These are phyloP conservation scores for Neocallimastix lanati DNA, from an alignment of 192 early-diverging fungal species.

Conservation along the genomic window DNA sequence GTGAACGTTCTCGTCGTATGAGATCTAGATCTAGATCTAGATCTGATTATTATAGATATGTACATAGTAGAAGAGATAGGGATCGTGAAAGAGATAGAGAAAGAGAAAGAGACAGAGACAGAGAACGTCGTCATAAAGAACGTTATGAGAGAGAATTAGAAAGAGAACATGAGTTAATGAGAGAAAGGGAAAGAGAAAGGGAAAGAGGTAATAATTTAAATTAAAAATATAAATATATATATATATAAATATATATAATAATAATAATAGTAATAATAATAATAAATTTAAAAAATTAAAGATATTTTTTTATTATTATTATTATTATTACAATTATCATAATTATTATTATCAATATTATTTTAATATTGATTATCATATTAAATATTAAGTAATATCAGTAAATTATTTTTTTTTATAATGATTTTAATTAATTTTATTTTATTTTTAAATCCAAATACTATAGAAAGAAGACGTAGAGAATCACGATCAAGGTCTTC, in stretches of 20 bases:
- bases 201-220: slow-evolving; percentile 8
- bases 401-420: no score
- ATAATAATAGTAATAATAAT: no score
- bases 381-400: no score
- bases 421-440: no score
- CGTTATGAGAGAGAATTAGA: slow-evolving; percentile 15
- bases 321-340: no score
- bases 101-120: slow-evolving; percentile 8
- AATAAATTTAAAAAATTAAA: neutral
- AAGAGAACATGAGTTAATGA: slow-evolving; percentile 16
- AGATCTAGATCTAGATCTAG: slow-evolving; percentile 14
- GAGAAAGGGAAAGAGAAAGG: slow-evolving; percentile 11
- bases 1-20: slow-evolving; percentile 6
- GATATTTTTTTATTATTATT: neutral
- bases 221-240: neutral
- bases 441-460: neutral
- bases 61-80: slow-evolving; percentile 2
- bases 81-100: slow-evolving; percentile 3
- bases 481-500: neutral
- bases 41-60: neutral
- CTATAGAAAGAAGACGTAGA: neutral
- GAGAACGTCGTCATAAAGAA: slow-evolving; percentile 8
- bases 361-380: neutral
- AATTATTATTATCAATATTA: no score
- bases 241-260: no score